phyloP scores from a whole-genome alignment of 2,329 filamentous ascomycete species.

The Pseudocercospora crystallina region DNA sequence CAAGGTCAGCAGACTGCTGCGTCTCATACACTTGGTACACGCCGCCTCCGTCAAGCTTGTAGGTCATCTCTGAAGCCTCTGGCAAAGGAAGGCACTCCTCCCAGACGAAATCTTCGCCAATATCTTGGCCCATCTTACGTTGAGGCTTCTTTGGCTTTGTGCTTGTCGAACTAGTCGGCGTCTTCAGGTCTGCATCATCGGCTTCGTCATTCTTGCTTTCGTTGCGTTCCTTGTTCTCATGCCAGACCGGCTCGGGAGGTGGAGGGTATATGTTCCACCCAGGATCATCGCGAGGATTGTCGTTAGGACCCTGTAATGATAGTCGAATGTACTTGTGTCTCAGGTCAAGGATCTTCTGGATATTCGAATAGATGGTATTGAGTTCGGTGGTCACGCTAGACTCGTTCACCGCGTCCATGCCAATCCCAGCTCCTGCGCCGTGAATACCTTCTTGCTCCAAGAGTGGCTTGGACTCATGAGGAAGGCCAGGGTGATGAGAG shows the following conservation, averaged over 20 bases:
- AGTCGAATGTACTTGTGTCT: constrained; percentile 85
- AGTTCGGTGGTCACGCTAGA: constrained; percentile 81
- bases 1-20: constrained; percentile 58
- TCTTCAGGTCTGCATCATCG: constrained; percentile 10
- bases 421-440: constrained; percentile 59
- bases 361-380: constrained; percentile 81
- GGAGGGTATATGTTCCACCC: constrained; percentile 88
- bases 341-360: constrained; percentile 84
- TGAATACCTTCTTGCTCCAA: constrained; percentile 56
- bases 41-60: constrained; percentile 75
- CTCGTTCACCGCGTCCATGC: constrained; percentile 68
- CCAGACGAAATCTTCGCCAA: constrained; percentile 89
- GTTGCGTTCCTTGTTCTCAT: constrained; percentile 39
- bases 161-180: constrained; percentile 11
- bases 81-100: constrained; percentile 75
- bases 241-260: constrained; percentile 89
- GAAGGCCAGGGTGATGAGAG: constrained; percentile 50
- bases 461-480: constrained; percentile 58
- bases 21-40: constrained; percentile 91
- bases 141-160: constrained; percentile 48
- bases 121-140: constrained; percentile 81
- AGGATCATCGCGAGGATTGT: constrained; percentile 84
- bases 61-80: constrained; percentile 67
- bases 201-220: constrained; percentile 20
- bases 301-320: constrained; percentile 75